Evolutionary conservation across 1,139 yeast species (phyloP).

Genomic region (Lodderomyces margitis): DNA sequence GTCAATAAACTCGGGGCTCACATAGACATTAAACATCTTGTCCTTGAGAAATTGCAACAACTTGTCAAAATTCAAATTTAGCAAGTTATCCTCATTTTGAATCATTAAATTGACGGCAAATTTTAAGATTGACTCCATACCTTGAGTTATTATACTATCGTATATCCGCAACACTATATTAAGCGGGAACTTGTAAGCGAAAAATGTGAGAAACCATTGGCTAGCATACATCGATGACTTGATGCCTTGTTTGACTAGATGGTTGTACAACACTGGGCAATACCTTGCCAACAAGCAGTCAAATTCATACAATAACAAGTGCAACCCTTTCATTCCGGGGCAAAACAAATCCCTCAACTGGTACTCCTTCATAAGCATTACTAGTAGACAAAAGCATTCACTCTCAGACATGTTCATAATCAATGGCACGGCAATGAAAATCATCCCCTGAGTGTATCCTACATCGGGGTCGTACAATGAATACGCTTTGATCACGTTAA

Average conservation of each 20-base stretch:
- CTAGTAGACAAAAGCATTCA: conserved; percentile 82
- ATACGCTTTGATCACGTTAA: conserved; percentile 77
- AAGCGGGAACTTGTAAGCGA: conserved; percentile 90
- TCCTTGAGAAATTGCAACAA: conserved; percentile 76
- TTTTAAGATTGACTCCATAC: conserved; percentile 76
- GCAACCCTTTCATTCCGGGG: conserved; percentile 93
- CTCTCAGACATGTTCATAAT: conserved; percentile 77
- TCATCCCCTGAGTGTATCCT: conserved; percentile 98
- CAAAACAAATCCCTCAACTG: conserved; percentile 71
- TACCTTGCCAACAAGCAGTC: conserved; percentile 76
- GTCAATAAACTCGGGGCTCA: conserved; percentile 38
- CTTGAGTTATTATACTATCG: conserved; percentile 86
- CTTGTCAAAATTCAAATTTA: conserved; percentile 69
- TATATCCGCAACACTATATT: conserved; percentile 78
- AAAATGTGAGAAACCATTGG: conserved; percentile 93
- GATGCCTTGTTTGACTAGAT: conserved; percentile 80
- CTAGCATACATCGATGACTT: conserved; percentile 92
- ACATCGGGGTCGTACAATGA: conserved; percentile 87
- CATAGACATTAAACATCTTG: conserved; percentile 68
- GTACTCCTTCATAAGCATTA: conserved; percentile 81
- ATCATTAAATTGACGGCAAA: conserved; percentile 78
- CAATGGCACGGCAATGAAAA: conserved; percentile 82
- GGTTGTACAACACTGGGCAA: conserved; percentile 68
- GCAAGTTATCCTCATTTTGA: conserved; percentile 57
- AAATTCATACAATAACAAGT: conserved; percentile 79